phyloP scores from a whole-genome alignment of 2,329 filamentous ascomycete genomes.

The Zasmidium cellare region DNA sequence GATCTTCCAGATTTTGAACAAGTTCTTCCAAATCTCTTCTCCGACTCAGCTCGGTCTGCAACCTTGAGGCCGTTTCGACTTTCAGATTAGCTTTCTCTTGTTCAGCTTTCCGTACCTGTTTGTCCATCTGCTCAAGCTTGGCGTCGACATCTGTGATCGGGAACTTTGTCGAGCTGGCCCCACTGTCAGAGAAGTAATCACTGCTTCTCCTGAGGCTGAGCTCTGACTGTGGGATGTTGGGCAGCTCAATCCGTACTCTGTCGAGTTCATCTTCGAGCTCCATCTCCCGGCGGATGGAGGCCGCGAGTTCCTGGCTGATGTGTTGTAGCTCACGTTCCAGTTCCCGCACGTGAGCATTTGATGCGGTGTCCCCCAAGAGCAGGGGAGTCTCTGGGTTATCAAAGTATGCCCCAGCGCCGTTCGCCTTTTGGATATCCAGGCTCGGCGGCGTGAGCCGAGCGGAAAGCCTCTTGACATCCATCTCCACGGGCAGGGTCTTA shows the following conservation, averaged over 20 bases:
- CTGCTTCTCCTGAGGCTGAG: constrained; percentile 75
- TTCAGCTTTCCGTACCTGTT: constrained; percentile 77
- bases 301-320: constrained; percentile 88
- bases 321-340: constrained; percentile 93
- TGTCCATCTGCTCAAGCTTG: constrained; percentile 72
- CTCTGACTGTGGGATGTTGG: constrained; percentile 44
- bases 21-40: constrained; percentile 78
- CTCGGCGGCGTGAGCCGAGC: constrained; percentile 44
- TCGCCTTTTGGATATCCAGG: constrained; percentile 54
- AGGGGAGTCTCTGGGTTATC: constrained; percentile 49
- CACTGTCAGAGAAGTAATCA: constrained; percentile 97
- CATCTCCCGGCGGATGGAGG: constrained; percentile 92
- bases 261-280: constrained; percentile 95
- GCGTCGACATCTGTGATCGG: constrained; percentile 61
- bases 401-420: constrained; percentile 46
- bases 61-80: constrained; percentile 78
- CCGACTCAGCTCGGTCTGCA: constrained; percentile 80
- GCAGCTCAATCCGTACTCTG: constrained; percentile 75
- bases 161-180: constrained; percentile 79
- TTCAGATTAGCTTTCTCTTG: constrained; percentile 88
- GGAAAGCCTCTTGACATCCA: constrained; percentile 29
- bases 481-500: constrained; percentile 32
- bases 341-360: constrained; percentile 69
- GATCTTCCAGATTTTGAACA: constrained; percentile 77
- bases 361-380: constrained; percentile 40